A percentile compares a stretch with the other conserved stretches of the same genome.
phyloP scores from a whole-genome alignment of 1,284 basidiomycete genomes.

The Cutaneotrichosporon dermatis region DNA sequence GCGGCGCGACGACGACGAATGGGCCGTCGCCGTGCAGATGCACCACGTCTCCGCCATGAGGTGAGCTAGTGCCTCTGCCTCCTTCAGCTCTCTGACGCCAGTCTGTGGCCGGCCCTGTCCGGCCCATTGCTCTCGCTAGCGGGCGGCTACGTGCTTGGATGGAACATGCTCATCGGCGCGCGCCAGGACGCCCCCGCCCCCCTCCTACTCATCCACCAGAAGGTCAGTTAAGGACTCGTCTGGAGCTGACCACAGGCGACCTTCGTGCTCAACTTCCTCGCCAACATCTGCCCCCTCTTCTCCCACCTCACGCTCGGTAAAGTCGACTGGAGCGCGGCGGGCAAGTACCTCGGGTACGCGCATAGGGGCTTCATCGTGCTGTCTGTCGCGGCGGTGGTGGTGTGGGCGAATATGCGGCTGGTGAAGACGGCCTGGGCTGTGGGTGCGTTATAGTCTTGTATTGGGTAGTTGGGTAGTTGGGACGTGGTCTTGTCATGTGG shows the following conservation, averaged over 20 bases:
- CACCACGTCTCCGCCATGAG: conserved; percentile 15
- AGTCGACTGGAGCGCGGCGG: too few species aligned
- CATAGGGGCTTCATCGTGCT: conserved; percentile 11
- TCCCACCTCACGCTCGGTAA: background rate
- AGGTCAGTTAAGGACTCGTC: too few species aligned
- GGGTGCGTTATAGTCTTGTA: conserved; percentile 12
- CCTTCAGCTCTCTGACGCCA: too few species aligned
- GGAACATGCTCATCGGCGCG: conserved; percentile 19
- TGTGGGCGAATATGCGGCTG: conserved; percentile 19
- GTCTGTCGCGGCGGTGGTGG: conserved; percentile 7
- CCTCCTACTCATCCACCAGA: conserved; percentile 11
- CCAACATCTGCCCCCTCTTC: background rate
- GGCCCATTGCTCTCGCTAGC: conserved; percentile 6
- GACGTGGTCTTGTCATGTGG: background rate
- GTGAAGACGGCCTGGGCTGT: conserved; percentile 21
- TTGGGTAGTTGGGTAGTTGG: background rate
- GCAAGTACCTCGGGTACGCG: background rate
- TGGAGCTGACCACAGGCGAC: background rate
- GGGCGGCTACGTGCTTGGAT: conserved; percentile 5
- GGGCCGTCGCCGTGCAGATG: conserved; percentile 19
- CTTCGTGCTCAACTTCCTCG: background rate
- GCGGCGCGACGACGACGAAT: conserved; percentile 23
- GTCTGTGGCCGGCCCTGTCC: conserved; percentile 9
- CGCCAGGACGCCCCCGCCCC: conserved; percentile 12
- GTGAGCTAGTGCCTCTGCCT: too few species aligned